phyloP scores from a whole-genome alignment of 768 basidiomycete genomes.

The Auricularia heimuer region DNA sequence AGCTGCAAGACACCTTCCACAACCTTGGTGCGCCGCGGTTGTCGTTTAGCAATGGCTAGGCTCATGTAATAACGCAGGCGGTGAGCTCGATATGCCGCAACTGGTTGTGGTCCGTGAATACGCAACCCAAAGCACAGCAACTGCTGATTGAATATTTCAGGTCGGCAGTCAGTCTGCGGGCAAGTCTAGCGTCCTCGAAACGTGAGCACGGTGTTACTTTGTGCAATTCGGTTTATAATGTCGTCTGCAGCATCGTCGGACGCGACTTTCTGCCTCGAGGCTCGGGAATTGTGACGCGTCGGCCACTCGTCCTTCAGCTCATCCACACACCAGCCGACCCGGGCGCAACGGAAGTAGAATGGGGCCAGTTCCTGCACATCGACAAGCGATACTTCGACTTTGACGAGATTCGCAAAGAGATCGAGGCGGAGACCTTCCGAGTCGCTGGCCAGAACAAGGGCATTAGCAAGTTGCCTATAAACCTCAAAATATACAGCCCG shows the following conservation, averaged over 20 bases:
- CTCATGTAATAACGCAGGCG: constrained; percentile 36
- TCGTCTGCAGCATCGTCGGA: constrained; percentile 73
- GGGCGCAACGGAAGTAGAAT: constrained; percentile 50
- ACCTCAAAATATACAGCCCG: constrained; percentile 90
- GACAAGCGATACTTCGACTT: constrained; percentile 98
- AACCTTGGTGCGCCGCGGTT: constrained; percentile 57
- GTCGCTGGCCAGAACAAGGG: constrained; percentile 99
- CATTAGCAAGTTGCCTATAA: constrained; percentile 91
- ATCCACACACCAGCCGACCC: constrained; percentile 71
- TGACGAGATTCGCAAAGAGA: constrained; percentile 86
- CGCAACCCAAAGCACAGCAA: not conserved
- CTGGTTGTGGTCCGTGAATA: constrained; percentile 63
- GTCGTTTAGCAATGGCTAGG: no score
- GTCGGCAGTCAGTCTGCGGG: constrained; percentile 96
- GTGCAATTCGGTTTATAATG: not conserved
- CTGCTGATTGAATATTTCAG: constrained; percentile 28
- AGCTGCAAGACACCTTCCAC: constrained; percentile 86
- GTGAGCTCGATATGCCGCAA: constrained; percentile 89
- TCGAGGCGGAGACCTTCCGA: constrained; percentile 93
- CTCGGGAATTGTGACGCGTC: constrained; percentile 89
- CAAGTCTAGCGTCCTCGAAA: constrained; percentile 94
- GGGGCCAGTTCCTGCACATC: constrained; percentile 94
- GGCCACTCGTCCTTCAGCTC: constrained; percentile 91
- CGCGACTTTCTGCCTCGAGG: constrained; percentile 83
- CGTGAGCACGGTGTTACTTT: constrained; percentile 32